phyloP scores from a whole-genome alignment of 73 alveolate genomes.

The Diophrys sp. region DNA sequence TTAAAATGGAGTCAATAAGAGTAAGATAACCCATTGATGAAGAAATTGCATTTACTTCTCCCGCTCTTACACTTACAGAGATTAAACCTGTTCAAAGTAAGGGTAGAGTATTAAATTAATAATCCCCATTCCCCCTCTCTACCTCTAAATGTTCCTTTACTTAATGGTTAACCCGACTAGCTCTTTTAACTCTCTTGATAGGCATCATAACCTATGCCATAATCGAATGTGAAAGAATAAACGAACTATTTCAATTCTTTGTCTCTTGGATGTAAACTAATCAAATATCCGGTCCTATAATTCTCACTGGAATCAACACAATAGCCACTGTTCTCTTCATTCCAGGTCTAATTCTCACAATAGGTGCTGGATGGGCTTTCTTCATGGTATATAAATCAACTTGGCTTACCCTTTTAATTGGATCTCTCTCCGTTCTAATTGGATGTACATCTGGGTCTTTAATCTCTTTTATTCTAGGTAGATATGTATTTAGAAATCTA shows the following conservation, averaged over 20 bases:
- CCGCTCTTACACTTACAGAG: too few species aligned
- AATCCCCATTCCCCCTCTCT: too few species aligned
- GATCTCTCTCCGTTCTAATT: constrained; percentile 29
- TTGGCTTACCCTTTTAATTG: constrained; percentile 36
- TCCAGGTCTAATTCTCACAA: constrained; percentile 48
- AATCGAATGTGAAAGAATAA: neutral
- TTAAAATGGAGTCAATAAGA: too few species aligned
- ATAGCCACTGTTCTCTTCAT: constrained; percentile 39
- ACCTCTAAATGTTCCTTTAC: neutral
- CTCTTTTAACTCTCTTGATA: neutral
- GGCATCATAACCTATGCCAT: constrained; percentile 15
- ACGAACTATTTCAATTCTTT: neutral
- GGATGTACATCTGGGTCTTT: constrained; percentile 48
- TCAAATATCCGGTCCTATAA: constrained; percentile 26
- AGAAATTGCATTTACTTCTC: too few species aligned
- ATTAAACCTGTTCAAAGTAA: too few species aligned
- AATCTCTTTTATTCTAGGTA: constrained; percentile 42
- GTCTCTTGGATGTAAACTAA: constrained; percentile 19
- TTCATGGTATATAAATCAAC: constrained; percentile 20
- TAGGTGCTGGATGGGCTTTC: constrained; percentile 57
- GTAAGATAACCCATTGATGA: too few species aligned
- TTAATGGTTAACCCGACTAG: neutral
- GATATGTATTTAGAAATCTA: constrained; percentile 38
- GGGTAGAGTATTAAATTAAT: too few species aligned
- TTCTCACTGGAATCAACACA: constrained; percentile 23